phyloP scores from a whole-genome alignment of 1,139 yeast genomes.

The Taphrina confusa region DNA sequence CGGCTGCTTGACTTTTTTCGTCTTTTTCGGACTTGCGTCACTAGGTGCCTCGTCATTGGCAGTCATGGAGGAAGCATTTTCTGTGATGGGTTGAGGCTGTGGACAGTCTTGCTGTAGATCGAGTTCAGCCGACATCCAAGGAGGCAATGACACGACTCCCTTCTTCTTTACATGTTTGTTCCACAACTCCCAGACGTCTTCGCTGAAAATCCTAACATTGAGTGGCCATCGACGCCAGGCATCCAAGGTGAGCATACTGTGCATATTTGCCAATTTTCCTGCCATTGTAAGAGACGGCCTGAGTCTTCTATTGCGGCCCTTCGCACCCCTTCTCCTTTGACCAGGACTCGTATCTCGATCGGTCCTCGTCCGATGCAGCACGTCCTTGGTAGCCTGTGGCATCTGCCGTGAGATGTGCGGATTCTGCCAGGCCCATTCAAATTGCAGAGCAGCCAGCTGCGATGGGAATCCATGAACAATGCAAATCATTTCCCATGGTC shows the following conservation, averaged over 20 bases:
- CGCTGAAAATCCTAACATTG: slow-evolving; percentile 24
- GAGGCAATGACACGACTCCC: slow-evolving; percentile 9
- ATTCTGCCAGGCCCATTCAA: slow-evolving; percentile 45
- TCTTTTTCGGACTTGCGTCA: background rate
- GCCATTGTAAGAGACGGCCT: slow-evolving; percentile 26
- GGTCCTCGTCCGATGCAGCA: slow-evolving; percentile 16
- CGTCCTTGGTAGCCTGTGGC: slow-evolving; percentile 21
- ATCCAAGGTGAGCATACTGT: slow-evolving; percentile 26
- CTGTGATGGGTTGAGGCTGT: background rate
- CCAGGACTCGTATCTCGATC: slow-evolving; percentile 21
- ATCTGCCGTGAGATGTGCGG: slow-evolving; percentile 34
- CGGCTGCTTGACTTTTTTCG: background rate
- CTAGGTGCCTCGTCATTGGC: background rate
- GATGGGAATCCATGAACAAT: slow-evolving; percentile 72
- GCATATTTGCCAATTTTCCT: slow-evolving; percentile 17
- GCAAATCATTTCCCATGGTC: slow-evolving; percentile 74
- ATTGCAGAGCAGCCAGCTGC: slow-evolving; percentile 68
- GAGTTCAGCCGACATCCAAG: slow-evolving; percentile 25
- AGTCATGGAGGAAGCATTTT: background rate
- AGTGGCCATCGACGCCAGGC: slow-evolving; percentile 35
- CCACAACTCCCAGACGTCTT: slow-evolving; percentile 31
- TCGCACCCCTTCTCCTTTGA: slow-evolving; percentile 18
- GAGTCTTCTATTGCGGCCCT: slow-evolving; percentile 10
- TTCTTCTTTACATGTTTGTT: slow-evolving; percentile 17
- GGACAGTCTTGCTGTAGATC: slow-evolving; percentile 4